These are phyloP conservation scores for Penicillium robsamsonii DNA, from an alignment of 495 filamentous ascomycete species.

Conservation along the genomic window DNA sequence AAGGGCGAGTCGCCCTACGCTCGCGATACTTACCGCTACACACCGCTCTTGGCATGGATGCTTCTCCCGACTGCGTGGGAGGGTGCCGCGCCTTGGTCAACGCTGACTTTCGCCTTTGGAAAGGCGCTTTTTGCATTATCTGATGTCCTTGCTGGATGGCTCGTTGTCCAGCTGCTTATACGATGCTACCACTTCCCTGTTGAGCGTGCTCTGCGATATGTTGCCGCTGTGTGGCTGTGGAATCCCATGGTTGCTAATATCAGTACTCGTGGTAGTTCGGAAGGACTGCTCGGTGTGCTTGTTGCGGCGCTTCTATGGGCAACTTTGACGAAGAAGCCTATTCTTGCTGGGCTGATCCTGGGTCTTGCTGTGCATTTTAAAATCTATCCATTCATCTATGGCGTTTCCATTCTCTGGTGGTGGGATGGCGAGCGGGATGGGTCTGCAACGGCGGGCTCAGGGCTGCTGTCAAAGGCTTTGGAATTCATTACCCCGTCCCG, in stretches of 20 bases:
- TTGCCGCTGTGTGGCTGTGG: conserved; percentile 80
- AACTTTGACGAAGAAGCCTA: conserved; percentile 54
- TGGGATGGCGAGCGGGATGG: conserved; percentile 58
- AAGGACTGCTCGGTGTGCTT: conserved; percentile 83
- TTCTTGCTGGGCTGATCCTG: conserved; percentile 70
- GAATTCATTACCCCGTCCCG: conserved; percentile 62
- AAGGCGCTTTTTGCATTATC: conserved; percentile 82
- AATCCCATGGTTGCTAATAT: conserved; percentile 99
- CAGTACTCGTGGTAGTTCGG: conserved; percentile 88
- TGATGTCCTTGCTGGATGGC: conserved; percentile 83
- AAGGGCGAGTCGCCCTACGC: conserved; percentile 70
- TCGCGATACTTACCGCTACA: conserved; percentile 95
- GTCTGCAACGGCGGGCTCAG: conserved; percentile 1
- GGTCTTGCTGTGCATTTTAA: conserved; percentile 93
- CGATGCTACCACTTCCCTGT: conserved; percentile 43
- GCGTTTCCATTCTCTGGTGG: conserved; percentile 81
- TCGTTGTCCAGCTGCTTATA: conserved; percentile 65
- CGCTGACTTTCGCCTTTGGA: conserved; percentile 66
- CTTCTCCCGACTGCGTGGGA: conserved; percentile 74
- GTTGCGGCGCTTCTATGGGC: conserved; percentile 82
- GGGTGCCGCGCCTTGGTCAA: conserved; percentile 23
- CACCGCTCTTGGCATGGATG: conserved; percentile 87
- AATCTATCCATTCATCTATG: conserved; percentile 98
- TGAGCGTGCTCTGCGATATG: conserved; percentile 62
- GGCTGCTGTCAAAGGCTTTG: conserved; percentile 24